Evolutionary conservation across 2,329 filamentous ascomycete species (phyloP), one percentile per base, ranked within the genome.

Genomic region (Fusarium domesticum): DNA sequence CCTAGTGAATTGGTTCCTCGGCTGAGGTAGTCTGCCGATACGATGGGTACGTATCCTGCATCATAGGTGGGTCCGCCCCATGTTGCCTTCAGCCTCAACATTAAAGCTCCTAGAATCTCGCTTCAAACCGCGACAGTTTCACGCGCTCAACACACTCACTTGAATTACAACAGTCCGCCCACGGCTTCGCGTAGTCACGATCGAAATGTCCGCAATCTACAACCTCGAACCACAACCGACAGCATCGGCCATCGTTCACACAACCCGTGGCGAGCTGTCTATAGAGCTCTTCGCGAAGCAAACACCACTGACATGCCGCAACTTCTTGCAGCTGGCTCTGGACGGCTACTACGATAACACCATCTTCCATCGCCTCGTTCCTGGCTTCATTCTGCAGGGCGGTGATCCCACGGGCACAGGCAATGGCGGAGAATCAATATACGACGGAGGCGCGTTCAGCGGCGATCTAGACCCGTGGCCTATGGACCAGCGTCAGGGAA

Each of bases 201-300:
- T 11, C 36, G 43, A 36, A 32, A 96, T 97, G 92, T 92, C 89
- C 45, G 77, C 87, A 35, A 84, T 91, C 45, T 97, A 97, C 70
- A 95, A 95, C 60, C 88, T 95, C 61, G 92, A 96, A 69, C 92
- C 93, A 40, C 89, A 92, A 63, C 89, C 93, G 35, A 96, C 92
- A 45, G 93, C 87, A 17, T 96, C 93, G 54, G 89, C 88, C 44
- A 84, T 96, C 55, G 77, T 98, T 33, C 85, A 95, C 68, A 98
- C 93, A 8, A 95, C 89, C 6, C 76, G 85, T 35, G 93, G 93
- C 67, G 91, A 96, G 61, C 78, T 98, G 45, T 84, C 87, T 30
- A 80, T 98, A 68, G 89, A 96, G 68, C 83, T 98, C 45, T 98
- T 96, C 74, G 91, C 91, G 15, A 93, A 93, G 64, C 93, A 98